Conservation (phyloP, 148 eudicot genomes). For the Amaranthus cruentus region DNA sequence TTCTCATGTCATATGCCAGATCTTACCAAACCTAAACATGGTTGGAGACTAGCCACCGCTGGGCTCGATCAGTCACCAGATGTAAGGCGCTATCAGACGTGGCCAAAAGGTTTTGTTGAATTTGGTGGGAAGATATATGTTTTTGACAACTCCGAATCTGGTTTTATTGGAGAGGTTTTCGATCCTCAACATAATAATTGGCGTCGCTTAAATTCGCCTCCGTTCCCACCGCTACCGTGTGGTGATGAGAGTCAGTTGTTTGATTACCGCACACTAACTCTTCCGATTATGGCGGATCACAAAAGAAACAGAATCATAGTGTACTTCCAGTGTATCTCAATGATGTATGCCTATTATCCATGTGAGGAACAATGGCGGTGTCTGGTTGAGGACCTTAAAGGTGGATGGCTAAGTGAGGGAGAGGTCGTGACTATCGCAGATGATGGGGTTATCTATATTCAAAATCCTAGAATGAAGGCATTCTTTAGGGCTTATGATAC, state of each 20-base stretch:
- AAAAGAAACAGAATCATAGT: slow-evolving; percentile 1
- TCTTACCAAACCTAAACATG: slow-evolving; percentile 2
- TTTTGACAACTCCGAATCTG: slow-evolving; percentile 3
- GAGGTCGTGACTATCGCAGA: not conserved
- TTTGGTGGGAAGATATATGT: slow-evolving; percentile 2
- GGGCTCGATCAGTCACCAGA: not conserved
- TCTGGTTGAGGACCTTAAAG: not conserved
- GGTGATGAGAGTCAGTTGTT: no score
- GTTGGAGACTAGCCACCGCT: slow-evolving; percentile 2
- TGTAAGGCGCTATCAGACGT: no score
- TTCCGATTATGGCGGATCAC: slow-evolving; percentile 1
- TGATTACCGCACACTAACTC: not conserved
- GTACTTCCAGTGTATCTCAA: not conserved
- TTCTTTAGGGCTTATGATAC: slow-evolving; percentile 8
- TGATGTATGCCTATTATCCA: slow-evolving; percentile 3
- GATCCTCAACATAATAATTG: not conserved
- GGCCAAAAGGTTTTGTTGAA: not conserved
- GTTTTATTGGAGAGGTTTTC: not conserved
- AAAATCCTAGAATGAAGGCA: not conserved
- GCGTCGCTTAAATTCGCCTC: slow-evolving; percentile 4
- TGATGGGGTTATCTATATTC: slow-evolving; percentile 3
- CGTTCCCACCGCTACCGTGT: not conserved
- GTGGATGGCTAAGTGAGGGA: not conserved
- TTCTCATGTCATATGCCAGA: slow-evolving; percentile 3
- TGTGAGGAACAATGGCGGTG: slow-evolving; percentile 5